Evolutionary conservation across 345 rosid species (phyloP), one percentile per base, ranked within the genome.

Genomic region (Gossypium arboreum): DNA sequence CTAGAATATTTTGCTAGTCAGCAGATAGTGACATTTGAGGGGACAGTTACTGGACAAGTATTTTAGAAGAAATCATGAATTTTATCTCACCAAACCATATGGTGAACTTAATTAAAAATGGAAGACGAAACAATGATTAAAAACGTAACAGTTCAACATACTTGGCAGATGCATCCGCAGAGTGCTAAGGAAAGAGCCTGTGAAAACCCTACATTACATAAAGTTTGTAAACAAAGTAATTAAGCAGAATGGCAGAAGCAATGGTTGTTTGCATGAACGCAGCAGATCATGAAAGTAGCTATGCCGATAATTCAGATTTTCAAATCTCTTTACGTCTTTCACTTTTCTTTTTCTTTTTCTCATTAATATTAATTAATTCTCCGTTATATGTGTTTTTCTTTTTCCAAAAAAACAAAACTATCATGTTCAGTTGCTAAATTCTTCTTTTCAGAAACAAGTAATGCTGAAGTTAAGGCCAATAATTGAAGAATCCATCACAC

Each of bases 281-380:
- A 82, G 98, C 97, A 39, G 78, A 84, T 75, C 93, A 91, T 41
- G 92, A 91, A 74, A 82, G 85, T 7, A 93, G 94, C 78, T 87
- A 91, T 71, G 94, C 97, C 7, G 84, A 83, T 65, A 89, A 93
- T 75, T 88, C 90, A 45, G 52, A 44, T 15, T 12, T 78, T 44
- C 93, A 93, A 90, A 94, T 79, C 63, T 27, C 25, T 60, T 12
- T n/a, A 0, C 1, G 15, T 57, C 15, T 22, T 22, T 34, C 16
- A 15, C 7, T 16, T 0, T 45, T 47, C 18, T 0, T 0, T 2
- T 57, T 57, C 2, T 22, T 22, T 57, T 22, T 17, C 50, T 34
- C 41, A 34, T 34, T 34, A 45, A 10, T 45, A 12, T 47, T 47
- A 12, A 12, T 47, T 47, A 4, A 34, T 34, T 34, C 2, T 47